Percentiles rank a stretch among this genome's conserved stretches.
Evolutionary conservation across 768 basidiomycete species (phyloP).

Genomic region (Chiua virens): DNA sequence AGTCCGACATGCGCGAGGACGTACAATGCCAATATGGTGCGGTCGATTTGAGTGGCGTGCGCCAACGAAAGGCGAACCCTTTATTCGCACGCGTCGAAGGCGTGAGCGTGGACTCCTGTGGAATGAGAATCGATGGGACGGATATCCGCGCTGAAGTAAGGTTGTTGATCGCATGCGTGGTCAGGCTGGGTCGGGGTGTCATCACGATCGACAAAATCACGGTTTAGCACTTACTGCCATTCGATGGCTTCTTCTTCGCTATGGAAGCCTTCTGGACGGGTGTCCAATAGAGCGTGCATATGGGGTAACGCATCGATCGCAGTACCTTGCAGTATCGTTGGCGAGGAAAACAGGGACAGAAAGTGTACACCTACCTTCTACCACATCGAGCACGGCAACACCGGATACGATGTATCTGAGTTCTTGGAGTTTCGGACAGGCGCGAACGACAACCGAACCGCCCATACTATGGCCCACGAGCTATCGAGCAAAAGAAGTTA

Average conservation of each 20-base stretch:
- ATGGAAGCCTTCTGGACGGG: slow-evolving; percentile 83
- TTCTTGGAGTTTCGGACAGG: slow-evolving; percentile 65
- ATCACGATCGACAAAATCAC: neutral
- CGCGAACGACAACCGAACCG: slow-evolving; percentile 80
- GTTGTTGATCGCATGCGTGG: slow-evolving; percentile 82
- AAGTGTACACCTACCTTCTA: slow-evolving; percentile 62
- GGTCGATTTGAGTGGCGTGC: slow-evolving; percentile 79
- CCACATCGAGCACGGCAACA: slow-evolving; percentile 82
- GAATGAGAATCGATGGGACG: slow-evolving; percentile 74
- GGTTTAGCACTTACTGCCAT: slow-evolving; percentile 81
- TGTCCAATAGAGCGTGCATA: slow-evolving; percentile 86
- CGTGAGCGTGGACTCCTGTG: slow-evolving; percentile 38
- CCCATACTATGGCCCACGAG: slow-evolving; percentile 97
- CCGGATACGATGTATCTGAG: slow-evolving; percentile 72
- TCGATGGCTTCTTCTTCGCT: slow-evolving; percentile 83
- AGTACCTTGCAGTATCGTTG: slow-evolving; percentile 53
- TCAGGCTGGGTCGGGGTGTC: slow-evolving; percentile 49
- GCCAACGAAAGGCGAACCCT: slow-evolving; percentile 59
- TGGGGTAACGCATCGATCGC: slow-evolving; percentile 91
- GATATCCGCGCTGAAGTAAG: slow-evolving; percentile 82
- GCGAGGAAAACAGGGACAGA: neutral
- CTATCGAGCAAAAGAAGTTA: slow-evolving; percentile 37
- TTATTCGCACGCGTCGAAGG: slow-evolving; percentile 28
- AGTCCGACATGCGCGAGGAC: slow-evolving; percentile 27
- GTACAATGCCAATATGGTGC: slow-evolving; percentile 89